Evolutionary conservation across 2,329 filamentous ascomycete species (phyloP).

Genomic region (Sordariomycetes sp.): DNA sequence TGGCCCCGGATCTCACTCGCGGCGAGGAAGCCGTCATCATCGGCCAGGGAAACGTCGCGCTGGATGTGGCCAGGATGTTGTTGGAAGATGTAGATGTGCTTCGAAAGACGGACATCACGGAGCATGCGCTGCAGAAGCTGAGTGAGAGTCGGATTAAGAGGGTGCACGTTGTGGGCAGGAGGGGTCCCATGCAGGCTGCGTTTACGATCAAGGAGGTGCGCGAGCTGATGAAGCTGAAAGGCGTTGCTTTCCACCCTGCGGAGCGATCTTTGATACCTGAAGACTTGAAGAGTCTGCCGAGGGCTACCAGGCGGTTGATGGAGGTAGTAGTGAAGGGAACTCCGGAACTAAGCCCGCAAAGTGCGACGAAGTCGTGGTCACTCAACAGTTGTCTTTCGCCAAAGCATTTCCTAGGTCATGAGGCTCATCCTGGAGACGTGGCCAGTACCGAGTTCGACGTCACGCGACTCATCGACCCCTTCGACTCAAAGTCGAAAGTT

Average conservation of each 20-base stretch:
- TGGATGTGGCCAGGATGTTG: conserved; percentile 86
- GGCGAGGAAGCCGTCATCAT: conserved; percentile 82
- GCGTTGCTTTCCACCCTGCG: conserved; percentile 63
- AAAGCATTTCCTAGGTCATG: conserved; percentile 49
- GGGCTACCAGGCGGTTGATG: conserved; percentile 67
- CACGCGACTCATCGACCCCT: conserved; percentile 45
- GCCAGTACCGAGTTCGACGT: conserved; percentile 59
- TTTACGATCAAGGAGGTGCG: conserved; percentile 94
- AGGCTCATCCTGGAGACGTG: conserved; percentile 37
- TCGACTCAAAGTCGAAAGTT: conserved; percentile 40
- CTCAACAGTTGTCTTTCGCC: conserved; percentile 82
- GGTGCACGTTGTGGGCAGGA: conserved; percentile 79
- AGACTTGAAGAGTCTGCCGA: conserved; percentile 59
- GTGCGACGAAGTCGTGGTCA: conserved; percentile 60
- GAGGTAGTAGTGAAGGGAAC: conserved; percentile 76
- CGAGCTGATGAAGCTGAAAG: conserved; percentile 71
- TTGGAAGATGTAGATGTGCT: conserved; percentile 67
- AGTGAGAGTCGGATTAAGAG: conserved; percentile 64
- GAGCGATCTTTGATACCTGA: conserved; percentile 57
- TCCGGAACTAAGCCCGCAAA: conserved; percentile 17
- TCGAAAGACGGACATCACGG: conserved; percentile 78
- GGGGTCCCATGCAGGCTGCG: conserved; percentile 85
- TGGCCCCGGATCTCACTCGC: conserved; percentile 63
- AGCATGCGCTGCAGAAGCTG: conserved; percentile 68
- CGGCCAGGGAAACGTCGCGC: conserved; percentile 90